Conservation (phyloP, 2,329 filamentous ascomycete species). For the Cercospora janseana region DNA sequence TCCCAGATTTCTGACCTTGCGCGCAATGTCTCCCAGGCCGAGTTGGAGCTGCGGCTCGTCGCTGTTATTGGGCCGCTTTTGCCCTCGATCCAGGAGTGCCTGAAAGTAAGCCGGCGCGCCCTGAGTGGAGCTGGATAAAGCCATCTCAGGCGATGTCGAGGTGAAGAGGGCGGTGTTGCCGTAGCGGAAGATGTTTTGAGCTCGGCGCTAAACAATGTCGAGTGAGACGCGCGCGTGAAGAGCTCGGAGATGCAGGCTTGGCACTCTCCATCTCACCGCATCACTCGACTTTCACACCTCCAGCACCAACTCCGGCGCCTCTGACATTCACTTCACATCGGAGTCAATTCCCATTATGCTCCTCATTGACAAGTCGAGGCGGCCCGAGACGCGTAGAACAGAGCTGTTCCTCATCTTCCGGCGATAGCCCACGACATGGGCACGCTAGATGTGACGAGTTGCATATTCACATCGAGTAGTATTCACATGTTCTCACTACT, state of each 20-base stretch:
- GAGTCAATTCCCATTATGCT: too few species aligned
- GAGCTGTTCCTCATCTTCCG: too few species aligned
- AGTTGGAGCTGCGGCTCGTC: conserved; percentile 88
- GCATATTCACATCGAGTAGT: too few species aligned
- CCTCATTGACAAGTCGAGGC: too few species aligned
- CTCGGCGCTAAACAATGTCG: conserved; percentile 2
- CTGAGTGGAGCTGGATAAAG: conserved; percentile 19
- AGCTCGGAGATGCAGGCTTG: neutral
- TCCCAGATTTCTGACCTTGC: conserved; percentile 72
- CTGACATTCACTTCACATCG: too few species aligned
- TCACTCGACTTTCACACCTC: too few species aligned
- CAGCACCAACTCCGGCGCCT: too few species aligned
- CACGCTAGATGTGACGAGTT: too few species aligned
- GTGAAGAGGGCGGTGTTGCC: neutral
- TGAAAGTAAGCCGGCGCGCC: conserved; percentile 59
- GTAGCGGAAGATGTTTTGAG: neutral
- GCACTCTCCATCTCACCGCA: neutral
- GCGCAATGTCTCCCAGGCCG: conserved; percentile 80
- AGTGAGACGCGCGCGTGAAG: conserved; percentile 5
- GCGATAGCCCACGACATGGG: too few species aligned
- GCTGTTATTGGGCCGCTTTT: conserved; percentile 63
- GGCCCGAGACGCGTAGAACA: too few species aligned
- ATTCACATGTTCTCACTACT: too few species aligned
- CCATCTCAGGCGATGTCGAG: conserved; percentile 13
- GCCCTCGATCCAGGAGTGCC: conserved; percentile 61